Evolutionary conservation across 805 yeast species (phyloP).

Genomic region (Brettanomyces nanus): DNA sequence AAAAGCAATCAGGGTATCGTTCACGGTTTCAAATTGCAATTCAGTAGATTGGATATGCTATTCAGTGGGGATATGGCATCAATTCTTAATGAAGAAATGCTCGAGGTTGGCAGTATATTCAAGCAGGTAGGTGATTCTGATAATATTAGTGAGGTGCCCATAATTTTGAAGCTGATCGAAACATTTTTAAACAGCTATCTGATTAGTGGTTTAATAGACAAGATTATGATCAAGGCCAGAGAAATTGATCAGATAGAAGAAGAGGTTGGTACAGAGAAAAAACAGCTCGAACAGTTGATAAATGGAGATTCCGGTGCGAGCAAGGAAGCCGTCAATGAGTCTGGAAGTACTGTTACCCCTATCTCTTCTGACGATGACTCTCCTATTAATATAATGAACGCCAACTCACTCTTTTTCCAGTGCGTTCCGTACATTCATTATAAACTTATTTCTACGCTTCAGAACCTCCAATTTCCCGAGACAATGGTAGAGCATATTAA

Average conservation of each 20-base stretch:
- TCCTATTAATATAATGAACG: conserved; percentile 25
- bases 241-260: conserved; percentile 20
- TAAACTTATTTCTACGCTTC: conserved; percentile 17
- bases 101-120: conserved; percentile 23
- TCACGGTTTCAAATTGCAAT: conserved; percentile 20
- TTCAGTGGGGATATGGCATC: conserved; percentile 13
- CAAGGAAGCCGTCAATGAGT: conserved; percentile 18
- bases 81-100: conserved; percentile 19
- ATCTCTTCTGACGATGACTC: conserved; percentile 3
- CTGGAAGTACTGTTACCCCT: neutral
- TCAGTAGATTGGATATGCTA: conserved; percentile 16
- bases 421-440: conserved; percentile 27
- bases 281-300: neutral
- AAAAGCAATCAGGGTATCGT: conserved; percentile 18
- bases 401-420: conserved; percentile 27
- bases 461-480: conserved; percentile 21
- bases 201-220: conserved; percentile 28
- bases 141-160: conserved; percentile 26
- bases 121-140: neutral
- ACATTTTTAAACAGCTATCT: conserved; percentile 28
- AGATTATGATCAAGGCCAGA: conserved; percentile 23
- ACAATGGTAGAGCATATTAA: conserved; percentile 8
- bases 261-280: neutral
- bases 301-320: conserved; percentile 8
- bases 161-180: conserved; percentile 26